Conservation (phyloP, 2,329 filamentous ascomycete species). For the Malbranchea cinnamomea region DNA sequence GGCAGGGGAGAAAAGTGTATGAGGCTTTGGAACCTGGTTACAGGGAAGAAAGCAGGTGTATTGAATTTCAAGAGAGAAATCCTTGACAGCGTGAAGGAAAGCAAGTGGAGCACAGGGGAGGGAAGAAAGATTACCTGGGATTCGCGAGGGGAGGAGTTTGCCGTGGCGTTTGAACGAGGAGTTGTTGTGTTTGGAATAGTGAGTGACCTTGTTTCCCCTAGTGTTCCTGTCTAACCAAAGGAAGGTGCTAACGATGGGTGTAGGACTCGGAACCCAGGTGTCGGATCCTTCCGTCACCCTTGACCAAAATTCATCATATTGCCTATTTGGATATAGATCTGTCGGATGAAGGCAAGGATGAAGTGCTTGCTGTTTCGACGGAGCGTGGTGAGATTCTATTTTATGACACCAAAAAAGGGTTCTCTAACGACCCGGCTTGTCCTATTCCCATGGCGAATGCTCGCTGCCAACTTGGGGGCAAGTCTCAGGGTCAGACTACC, state of each 20-base stretch:
- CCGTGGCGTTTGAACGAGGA: conserved; percentile 77
- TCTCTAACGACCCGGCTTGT: conserved; percentile 5
- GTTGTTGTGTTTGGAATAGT: conserved; percentile 69
- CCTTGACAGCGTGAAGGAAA: conserved; percentile 61
- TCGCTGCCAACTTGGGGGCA: conserved; percentile 66
- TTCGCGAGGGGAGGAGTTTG: conserved; percentile 62
- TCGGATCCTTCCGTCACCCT: conserved; percentile 49
- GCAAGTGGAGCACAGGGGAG: conserved; percentile 63
- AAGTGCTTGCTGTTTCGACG: conserved; percentile 62
- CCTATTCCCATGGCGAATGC: conserved; percentile 45
- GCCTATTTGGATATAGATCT: conserved; percentile 44
- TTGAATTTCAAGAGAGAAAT: conserved; percentile 67
- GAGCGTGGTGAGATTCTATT: conserved; percentile 82
- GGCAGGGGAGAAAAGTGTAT: conserved; percentile 81
- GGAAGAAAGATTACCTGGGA: conserved; percentile 74
- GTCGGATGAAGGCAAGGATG: conserved; percentile 25
- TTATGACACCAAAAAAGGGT: conserved; percentile 48
- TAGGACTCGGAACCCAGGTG: conserved; percentile 66
- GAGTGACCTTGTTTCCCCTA: conserved; percentile 13
- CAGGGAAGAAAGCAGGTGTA: conserved; percentile 87
- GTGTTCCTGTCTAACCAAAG: conserved; percentile 1
- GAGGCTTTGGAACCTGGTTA: conserved; percentile 92
- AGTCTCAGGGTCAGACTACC: conserved; percentile 47
- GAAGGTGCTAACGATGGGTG: conserved; percentile 8
- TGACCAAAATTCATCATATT: conserved; percentile 73